Evolutionary conservation across 345 rosid genomes (phyloP), one percentile per base, ranked within the genome.

Genomic region (Dovyalis caffra): DNA sequence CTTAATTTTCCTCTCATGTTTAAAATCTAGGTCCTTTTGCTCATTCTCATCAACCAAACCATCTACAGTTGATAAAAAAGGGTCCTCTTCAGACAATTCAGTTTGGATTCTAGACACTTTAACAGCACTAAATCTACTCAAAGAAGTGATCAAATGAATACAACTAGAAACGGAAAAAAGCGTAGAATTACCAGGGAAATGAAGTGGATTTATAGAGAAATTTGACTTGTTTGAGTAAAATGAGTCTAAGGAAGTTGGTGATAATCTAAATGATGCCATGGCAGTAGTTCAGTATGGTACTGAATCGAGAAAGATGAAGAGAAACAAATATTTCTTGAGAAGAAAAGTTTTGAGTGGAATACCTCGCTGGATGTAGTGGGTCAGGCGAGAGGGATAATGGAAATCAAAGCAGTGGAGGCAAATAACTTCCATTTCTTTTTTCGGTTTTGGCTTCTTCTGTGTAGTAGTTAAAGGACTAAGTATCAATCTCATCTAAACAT

Each of bases 241-340:
- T 28, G 85, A 18, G 76, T 88, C 89, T 68, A 84, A 10, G 60
- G 84, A 79, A 78, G 84, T 73, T 70, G 88, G 71, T 70, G 88
- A 74, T 2, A 88, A 45, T 70, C 79, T 87, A 63, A 86, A 49
- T 21, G 91, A 94, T 68, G 87, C 89, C 97, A 90, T 91, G 15
- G 49, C 20, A 8, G 20, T 51, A 29, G 16, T 45, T 31, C 35
- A 45, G 3, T 29, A 7, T n/a, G 20, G 28, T 0, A 5, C 3
- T 28, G 20, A 35, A 37, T 32, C 23, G 25, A 74, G 64, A 28
- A 64, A 45, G 38, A 34, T 2, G 2, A 47, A 47, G 23, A 2
- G 7, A 14, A 1, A 35, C 7, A 3, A 21, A 68, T 53, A n/a
- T 25, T 43, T 23, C 6, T 31, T 18, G 16, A 7, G 25, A 3